Evolutionary conservation across 2,329 filamentous ascomycete genomes (phyloP).

Genomic region (Cladorrhinum sp.): DNA sequence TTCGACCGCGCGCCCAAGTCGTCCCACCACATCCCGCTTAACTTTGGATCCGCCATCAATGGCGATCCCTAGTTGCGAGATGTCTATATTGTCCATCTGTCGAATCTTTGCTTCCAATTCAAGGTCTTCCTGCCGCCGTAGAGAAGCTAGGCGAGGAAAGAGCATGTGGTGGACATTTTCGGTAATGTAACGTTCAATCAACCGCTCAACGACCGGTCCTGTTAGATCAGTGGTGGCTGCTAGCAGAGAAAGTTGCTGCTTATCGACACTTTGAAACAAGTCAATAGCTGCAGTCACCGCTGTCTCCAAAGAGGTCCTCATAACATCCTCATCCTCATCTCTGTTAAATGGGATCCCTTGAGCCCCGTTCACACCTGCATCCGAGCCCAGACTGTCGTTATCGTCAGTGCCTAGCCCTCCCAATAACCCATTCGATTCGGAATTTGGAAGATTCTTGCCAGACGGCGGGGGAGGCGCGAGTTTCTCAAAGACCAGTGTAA

Average conservation of each 20-base stretch:
- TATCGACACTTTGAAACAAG: conserved; percentile 91
- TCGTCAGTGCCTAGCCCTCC: conserved; percentile 55
- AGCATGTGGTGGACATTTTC: conserved; percentile 90
- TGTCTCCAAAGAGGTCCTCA: conserved; percentile 84
- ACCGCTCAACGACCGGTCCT: conserved; percentile 82
- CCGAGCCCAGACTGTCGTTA: conserved; percentile 30
- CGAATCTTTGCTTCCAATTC: conserved; percentile 87
- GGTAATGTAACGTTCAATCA: conserved; percentile 92
- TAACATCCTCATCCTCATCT: conserved; percentile 87
- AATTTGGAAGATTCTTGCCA: conserved; percentile 57
- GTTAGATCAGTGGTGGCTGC: conserved; percentile 93
- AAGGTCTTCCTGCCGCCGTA: conserved; percentile 77
- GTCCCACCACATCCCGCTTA: conserved; percentile 76
- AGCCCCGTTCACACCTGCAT: conserved; percentile 33
- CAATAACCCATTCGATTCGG: conserved; percentile 55
- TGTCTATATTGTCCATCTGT: conserved; percentile 90
- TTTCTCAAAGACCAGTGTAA: conserved; percentile 79
- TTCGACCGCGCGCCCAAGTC: conserved; percentile 75
- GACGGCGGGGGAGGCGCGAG: conserved; percentile 74
- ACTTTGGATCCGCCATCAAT: conserved; percentile 75
- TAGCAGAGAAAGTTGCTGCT: conserved; percentile 86
- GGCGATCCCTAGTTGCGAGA: conserved; percentile 87
- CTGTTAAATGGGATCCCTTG: conserved; percentile 56
- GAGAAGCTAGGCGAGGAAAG: conserved; percentile 75
- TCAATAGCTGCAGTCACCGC: conserved; percentile 93